Evolutionary conservation across 495 filamentous ascomycete species (phyloP), one percentile per base, ranked within the genome.

Genomic region (Saxophila tyrrhenica): DNA sequence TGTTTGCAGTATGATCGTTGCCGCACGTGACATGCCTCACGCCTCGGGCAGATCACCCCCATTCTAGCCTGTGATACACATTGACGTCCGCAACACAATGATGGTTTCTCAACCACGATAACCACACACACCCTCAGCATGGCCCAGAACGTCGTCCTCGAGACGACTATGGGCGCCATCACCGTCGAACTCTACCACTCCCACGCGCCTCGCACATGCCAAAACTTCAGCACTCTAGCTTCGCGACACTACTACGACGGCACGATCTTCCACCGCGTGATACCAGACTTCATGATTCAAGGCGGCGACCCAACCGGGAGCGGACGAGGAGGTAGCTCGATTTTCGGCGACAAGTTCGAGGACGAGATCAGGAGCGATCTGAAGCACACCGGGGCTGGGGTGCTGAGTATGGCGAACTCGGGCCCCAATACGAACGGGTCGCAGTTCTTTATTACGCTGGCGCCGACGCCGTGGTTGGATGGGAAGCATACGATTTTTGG

Each of bases 401-500:
- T 97, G 10, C 68, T 98, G 58, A 90, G 85, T 67, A 97, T 98
- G 92, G 92, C 92, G 53, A 98, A 98, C 67, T 84, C 82, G 9
- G 92, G 92, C 1, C 87, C 87, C 10, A 85, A 98, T 65, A 94
- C 92, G 48, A 97, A 97, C 69, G 94, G 92, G 38, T 84, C 79
- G 56, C 80, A 85, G 50, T 82, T 84, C 65, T 98, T 97, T 68
- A 80, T 98, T 54, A 97, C 94, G 7, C 76, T 96, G 41, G 92
- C 89, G 32, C 94, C 94, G 2, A 92, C 94, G 19, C 92, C 92
- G 1, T 97, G 92, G 92, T 71, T 98, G 55, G 94, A 98, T 70
- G 89, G 89, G 24, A 95, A 95, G 68, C 92, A 98, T 70, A 95
- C 92, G 5, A 95, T 98, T 60, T 98, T 98, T 66, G 92, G 94